These are phyloP conservation scores for Ettlia oleoabundans DNA, from an alignment of 139 green algal genomes.

Conservation along the genomic window DNA sequence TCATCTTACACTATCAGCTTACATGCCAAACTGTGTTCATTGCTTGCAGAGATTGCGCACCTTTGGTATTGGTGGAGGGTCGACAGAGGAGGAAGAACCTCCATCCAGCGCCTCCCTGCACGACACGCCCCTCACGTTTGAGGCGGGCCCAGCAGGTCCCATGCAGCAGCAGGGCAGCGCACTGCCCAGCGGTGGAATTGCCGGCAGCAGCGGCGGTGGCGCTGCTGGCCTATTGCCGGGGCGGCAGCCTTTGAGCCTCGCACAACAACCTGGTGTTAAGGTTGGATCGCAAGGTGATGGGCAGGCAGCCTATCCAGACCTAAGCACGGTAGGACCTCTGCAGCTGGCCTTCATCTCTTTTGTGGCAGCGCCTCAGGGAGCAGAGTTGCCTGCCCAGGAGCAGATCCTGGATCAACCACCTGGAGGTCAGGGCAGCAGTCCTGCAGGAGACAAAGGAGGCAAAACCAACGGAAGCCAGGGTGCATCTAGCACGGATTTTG, in stretches of 20 bases:
- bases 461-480: too few species aligned
- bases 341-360: conserved; percentile 19
- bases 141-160: not conserved
- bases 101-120: not conserved
- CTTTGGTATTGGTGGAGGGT: not conserved
- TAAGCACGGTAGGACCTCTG: conserved; percentile 44
- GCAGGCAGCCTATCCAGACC: not conserved
- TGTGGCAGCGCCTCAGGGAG: not conserved
- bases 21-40: too few species aligned
- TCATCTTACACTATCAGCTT: too few species aligned
- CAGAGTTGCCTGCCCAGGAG: too few species aligned
- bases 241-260: not conserved
- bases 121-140: not conserved
- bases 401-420: too few species aligned
- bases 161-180: too few species aligned
- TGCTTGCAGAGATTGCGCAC: not conserved
- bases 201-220: not conserved
- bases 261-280: not conserved
- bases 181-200: too few species aligned
- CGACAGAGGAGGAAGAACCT: not conserved
- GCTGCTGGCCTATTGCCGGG: not conserved
- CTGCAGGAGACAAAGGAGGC: not conserved
- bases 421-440: too few species aligned
- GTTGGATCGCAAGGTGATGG: not conserved
- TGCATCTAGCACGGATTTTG: too few species aligned